A percentile compares a stretch with the other conserved stretches of the same genome.
These are phyloP conservation scores for Vigna reflexopilosa DNA, from an alignment of 306 rosid genomes.

Conservation along the genomic window DNA sequence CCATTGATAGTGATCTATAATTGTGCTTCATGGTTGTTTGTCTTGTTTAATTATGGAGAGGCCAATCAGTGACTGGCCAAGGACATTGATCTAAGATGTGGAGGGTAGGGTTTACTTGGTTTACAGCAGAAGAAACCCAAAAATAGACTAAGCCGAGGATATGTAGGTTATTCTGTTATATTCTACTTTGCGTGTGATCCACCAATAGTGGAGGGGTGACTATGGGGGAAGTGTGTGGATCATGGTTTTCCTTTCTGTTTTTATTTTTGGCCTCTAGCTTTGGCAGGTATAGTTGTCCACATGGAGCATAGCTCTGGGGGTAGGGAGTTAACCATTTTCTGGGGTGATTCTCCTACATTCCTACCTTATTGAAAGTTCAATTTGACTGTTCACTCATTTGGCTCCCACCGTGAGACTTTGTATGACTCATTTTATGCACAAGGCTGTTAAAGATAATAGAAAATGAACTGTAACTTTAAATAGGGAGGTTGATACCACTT, in stretches of 20 bases:
- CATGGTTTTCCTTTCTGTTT: slow-evolving; percentile 11
- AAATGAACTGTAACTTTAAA: slow-evolving; percentile 23
- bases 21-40: slow-evolving; percentile 21
- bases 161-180: slow-evolving; percentile 2
- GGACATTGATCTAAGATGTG: not conserved
- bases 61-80: not conserved
- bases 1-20: slow-evolving; percentile 23
- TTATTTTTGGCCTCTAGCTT: slow-evolving; percentile 4
- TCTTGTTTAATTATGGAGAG: slow-evolving; percentile 2
- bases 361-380: not conserved
- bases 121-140: not conserved
- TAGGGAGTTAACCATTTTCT: slow-evolving; percentile 8
- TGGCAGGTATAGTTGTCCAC: not conserved
- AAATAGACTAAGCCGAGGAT: not conserved
- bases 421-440: slow-evolving; percentile 26
- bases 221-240: not conserved
- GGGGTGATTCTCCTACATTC: not conserved
- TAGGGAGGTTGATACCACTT: slow-evolving; percentile 36
- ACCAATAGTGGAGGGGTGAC: not conserved
- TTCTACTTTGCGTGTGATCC: not conserved
- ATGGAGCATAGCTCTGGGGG: not conserved
- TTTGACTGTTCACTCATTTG: not conserved
- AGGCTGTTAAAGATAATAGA: slow-evolving; percentile 22
- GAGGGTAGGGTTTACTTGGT: slow-evolving; percentile 14
- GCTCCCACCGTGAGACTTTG: slow-evolving; percentile 1